Evolutionary conservation across 1,284 basidiomycete species (phyloP).

Genomic region (Ustilago vetiveriae): DNA sequence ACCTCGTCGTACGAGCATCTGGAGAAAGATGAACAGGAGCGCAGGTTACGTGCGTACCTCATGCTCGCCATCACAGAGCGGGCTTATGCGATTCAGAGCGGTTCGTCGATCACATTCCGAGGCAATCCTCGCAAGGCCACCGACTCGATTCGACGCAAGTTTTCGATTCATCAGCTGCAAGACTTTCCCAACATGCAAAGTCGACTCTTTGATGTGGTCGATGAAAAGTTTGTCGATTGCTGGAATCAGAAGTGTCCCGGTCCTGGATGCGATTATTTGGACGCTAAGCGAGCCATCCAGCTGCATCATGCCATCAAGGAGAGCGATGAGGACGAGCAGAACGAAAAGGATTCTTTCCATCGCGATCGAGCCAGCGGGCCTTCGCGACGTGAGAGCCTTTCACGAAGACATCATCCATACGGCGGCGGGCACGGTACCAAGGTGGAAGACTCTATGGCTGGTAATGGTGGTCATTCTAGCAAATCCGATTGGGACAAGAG

Average conservation of each 20-base stretch:
- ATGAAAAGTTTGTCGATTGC: conserved; percentile 62
- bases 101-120: conserved; percentile 49
- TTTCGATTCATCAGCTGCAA: conserved; percentile 47
- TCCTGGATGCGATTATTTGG: conserved; percentile 43
- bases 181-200: conserved; percentile 55
- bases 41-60: conserved; percentile 58
- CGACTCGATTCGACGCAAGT: conserved; percentile 38
- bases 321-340: conserved; percentile 41
- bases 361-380: conserved; percentile 14
- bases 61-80: conserved; percentile 63
- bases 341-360: conserved; percentile 32
- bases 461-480: conserved; percentile 1
- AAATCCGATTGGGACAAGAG: conserved; percentile 40
- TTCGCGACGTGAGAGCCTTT: conserved; percentile 3
- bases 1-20: conserved; percentile 58
- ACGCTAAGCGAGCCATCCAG: conserved; percentile 42
- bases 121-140: conserved; percentile 55
- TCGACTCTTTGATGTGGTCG: conserved; percentile 47
- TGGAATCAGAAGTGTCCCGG: conserved; percentile 57
- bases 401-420: conserved; percentile 24
- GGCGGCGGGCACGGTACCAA: conserved; percentile 8
- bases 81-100: conserved; percentile 56
- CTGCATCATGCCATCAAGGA: conserved; percentile 50
- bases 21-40: conserved; percentile 58
- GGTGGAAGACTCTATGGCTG: conserved; percentile 8